phyloP scores from a whole-genome alignment of 2,329 filamentous ascomycete genomes.

The Dactylellina haptotyla region DNA sequence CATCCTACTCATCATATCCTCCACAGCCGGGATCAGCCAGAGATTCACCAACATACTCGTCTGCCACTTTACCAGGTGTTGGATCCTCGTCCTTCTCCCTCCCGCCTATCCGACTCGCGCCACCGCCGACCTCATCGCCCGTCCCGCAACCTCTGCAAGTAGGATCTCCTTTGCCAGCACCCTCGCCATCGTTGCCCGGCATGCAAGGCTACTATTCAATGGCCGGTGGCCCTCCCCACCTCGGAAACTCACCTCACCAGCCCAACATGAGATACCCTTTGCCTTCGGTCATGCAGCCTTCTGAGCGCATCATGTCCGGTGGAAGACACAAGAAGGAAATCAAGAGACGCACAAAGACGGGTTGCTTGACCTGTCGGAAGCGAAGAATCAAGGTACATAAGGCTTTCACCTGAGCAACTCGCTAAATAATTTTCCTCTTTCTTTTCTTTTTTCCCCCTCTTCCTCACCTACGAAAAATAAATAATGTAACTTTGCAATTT shows the following conservation, averaged over 20 bases:
- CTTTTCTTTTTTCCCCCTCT: background rate
- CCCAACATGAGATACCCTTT: constrained; percentile 67
- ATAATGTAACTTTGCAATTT: background rate
- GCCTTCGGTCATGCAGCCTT: constrained; percentile 65
- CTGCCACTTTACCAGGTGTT: constrained; percentile 63
- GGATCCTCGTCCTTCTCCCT: constrained; percentile 65
- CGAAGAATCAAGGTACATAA: constrained; percentile 81
- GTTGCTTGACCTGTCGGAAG: constrained; percentile 74
- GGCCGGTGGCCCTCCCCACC: constrained; percentile 63
- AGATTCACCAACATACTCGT: constrained; percentile 62
- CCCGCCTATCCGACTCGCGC: constrained; percentile 64
- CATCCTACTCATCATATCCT: constrained; percentile 66
- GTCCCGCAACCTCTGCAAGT: constrained; percentile 62
- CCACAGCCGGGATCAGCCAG: constrained; percentile 58
- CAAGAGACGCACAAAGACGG: constrained; percentile 78
- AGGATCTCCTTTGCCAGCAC: constrained; percentile 67
- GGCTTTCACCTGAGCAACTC: too few species aligned
- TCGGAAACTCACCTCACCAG: constrained; percentile 66
- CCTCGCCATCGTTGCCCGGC: constrained; percentile 62
- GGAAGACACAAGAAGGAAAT: constrained; percentile 74
- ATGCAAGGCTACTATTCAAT: constrained; percentile 67
- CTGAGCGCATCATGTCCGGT: constrained; percentile 69
- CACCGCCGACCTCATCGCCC: constrained; percentile 63
- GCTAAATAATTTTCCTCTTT: background rate
- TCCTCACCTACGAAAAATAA: background rate